Base-by-base conservation (phyloP, 257 asterid species). In the Nicotiana sylvestris region DNA sequence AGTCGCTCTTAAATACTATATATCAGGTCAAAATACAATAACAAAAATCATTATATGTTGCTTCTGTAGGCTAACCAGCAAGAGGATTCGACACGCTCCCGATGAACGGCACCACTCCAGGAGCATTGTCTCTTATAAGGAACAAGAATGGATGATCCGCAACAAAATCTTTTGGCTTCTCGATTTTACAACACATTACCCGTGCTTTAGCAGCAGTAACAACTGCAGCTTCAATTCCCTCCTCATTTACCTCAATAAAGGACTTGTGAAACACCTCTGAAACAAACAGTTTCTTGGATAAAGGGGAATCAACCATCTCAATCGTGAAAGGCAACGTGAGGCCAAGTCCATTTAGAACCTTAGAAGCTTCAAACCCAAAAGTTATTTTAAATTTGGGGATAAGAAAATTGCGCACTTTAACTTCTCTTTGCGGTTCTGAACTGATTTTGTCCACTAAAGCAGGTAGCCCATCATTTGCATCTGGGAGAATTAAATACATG, bases 121-220 rank as follows among this genome's bases (percentile, higher is more conserved):
- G 83, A 56, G 18, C 4, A 8, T 85, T 84, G 81, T 89, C 90
- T 82, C 89, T 82, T 33, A 83, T 61, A 13, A 85, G 53, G 72
- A 82, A 87, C 49, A 89, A 17, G 78, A 89, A 89, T 4, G 90
- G 88, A 58, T 89, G 91, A 55, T 85, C 88, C 2, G 89, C 89
- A 2, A 84, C 89, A 11, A 87, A 89, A 67, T 84, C 85, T 10
- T 39, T 10, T 18, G 49, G 76, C 3, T 83, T 51, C 16, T 6
- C 27, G 3, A 9, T 0, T 39, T 39, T 39, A 39, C 46, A 39
- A 39, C 46, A 39, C 46, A 39, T 1, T 39, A 39, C 46, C 43
- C 43, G 43, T 37, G 43, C 43, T 37, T 37, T 37, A 5, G n/a
- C 69, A 18, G 78, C 89, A 17, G 88, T 60, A 18, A 82, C 86